Base-by-base conservation (phyloP, 2,329 filamentous ascomycete species). In the Thelonectria rubi region DNA sequence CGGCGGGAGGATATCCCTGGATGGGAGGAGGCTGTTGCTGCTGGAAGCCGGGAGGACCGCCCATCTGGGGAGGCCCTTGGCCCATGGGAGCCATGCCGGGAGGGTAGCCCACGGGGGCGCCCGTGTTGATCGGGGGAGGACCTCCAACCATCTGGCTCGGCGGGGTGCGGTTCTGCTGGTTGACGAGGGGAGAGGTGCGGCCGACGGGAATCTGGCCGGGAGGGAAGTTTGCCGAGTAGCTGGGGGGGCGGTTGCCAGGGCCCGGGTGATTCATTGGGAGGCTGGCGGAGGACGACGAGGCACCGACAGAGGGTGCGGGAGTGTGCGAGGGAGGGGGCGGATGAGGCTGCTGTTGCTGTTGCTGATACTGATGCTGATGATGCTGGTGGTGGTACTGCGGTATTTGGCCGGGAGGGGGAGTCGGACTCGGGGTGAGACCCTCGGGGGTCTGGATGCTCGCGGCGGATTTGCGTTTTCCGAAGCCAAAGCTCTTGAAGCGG, bases 401-500 rank as follows among this genome's bases (percentile, higher is more conserved):
- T 79, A 84, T 81, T 82, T 86, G 83, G 76, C 74, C 79, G 64
- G 75, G 74, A 73, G 76, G 75, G 71, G 76, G 74, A 67, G 67
- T 73, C 68, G 68, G 65, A 50, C 69, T 69, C 62, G 75, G 69
- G 64, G 72, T 69, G 60, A 68, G 70, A 58, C 75, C 75, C 75
- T 84, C 80, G 75, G 79, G 75, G 74, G 78, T 80, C 69, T 84
- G 82, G 73, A 86, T 85, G 78, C 83, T 87, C 76, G 84, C 83
- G 73, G 83, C 83, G 74, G 89, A 90, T 83, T 88, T 91, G 80
- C 91, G 89, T 86, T 91, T 92, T 81, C 89, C 90, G 84, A 92
- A 91, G 81, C 91, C 89, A 82, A 93, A 85, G 84, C 86, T 86
- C 84, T 91, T 91, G 78, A 92, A 87, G 80, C 90, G 88, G 78